Evolutionary conservation across 208 protist species (phyloP).

Genomic region (Trypanosoma scelopori): DNA sequence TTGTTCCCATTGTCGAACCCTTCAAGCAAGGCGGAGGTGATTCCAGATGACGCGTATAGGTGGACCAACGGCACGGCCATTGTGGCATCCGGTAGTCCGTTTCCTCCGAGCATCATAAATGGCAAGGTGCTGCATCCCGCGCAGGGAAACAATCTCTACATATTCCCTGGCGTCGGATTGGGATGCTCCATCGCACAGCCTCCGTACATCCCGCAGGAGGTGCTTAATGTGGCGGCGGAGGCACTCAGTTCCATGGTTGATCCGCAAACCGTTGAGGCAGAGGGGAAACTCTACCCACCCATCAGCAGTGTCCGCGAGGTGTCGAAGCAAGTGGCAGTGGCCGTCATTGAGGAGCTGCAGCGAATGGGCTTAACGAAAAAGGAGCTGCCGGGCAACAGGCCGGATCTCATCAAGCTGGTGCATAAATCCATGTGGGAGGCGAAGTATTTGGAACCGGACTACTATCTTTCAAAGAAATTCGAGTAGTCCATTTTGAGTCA

Average conservation of each 20-base stretch:
- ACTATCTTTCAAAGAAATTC: conserved; percentile 65
- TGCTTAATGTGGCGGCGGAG: conserved; percentile 76
- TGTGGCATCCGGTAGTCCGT: conserved; percentile 96
- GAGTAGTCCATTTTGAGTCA: conserved; percentile 2
- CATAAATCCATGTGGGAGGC: conserved; percentile 48
- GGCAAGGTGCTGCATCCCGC: conserved; percentile 80
- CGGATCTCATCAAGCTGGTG: conserved; percentile 46
- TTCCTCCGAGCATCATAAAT: conserved; percentile 85
- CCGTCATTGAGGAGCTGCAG: conserved; percentile 47
- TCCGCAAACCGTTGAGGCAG: conserved; percentile 12
- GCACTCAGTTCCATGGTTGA: conserved; percentile 60
- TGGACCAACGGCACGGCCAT: conserved; percentile 93
- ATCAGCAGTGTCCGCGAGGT: conserved; percentile 48
- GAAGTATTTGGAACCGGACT: conserved; percentile 44
- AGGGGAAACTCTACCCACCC: conserved; percentile 54
- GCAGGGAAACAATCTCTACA: conserved; percentile 98
- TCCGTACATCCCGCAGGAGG: conserved; percentile 87
- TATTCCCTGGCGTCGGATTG: conserved; percentile 95
- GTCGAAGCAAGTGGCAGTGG: conserved; percentile 48
- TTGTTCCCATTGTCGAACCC: conserved; percentile 97
- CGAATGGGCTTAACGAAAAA: conserved; percentile 37
- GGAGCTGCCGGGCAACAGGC: conserved; percentile 36
- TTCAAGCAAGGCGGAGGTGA: conserved; percentile 88
- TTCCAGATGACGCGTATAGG: conserved; percentile 92
- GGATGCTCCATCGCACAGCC: conserved; percentile 75